Base-by-base conservation (phyloP, 805 yeast genomes). In the Pichia heedii region DNA sequence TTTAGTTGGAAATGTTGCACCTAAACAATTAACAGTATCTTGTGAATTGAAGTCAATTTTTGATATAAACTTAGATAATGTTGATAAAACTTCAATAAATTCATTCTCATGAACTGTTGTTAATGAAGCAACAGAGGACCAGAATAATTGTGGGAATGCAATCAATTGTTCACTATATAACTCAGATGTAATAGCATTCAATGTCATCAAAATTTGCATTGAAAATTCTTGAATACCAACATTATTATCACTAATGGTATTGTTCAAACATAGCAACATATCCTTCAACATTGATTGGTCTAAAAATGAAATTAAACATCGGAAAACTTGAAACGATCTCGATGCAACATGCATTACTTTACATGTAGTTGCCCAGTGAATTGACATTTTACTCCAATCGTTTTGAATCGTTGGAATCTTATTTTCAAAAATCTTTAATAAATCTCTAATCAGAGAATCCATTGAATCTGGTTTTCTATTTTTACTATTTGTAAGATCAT, bases 261-360 rank as follows among this genome's bases (percentile, higher is more conserved):
- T 89, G 0, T 96, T 86, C 26, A 93, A 69, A 47, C 99, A 74
- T 44, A 90, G 95, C 11, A 93, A 68, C 96, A 93, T 86, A 63
- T 89, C 97, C 43, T 86, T 77, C 37, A 94, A 67, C 96, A 93
- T 90, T 11, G 74, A 70, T 55, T 82, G 89, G 56, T 93, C 97
- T 48, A 90, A 66, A 52, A 81, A 79, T 9, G 85, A 75, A n/a
- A 88, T 65, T 44, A 93, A 62, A 4, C 94, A 84, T 36, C 99
- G 70, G 65, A 89, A 93, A 0, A 89, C 73, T 58, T 93, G 98
- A 63, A 94, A 90, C 0, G 97, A 89, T 22, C 98, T 74, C 52
- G 98, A 93, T 0, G 99, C 98, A 52, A 93, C 76, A 58, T 94
- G 99, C 55, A 97, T 73, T 2, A 90, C 97, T 2, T 97, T 94